Evolutionary conservation across 139 green algal genomes (phyloP), one percentile per base, ranked within the genome.

Genomic region (Ettlia oleoabundans): DNA sequence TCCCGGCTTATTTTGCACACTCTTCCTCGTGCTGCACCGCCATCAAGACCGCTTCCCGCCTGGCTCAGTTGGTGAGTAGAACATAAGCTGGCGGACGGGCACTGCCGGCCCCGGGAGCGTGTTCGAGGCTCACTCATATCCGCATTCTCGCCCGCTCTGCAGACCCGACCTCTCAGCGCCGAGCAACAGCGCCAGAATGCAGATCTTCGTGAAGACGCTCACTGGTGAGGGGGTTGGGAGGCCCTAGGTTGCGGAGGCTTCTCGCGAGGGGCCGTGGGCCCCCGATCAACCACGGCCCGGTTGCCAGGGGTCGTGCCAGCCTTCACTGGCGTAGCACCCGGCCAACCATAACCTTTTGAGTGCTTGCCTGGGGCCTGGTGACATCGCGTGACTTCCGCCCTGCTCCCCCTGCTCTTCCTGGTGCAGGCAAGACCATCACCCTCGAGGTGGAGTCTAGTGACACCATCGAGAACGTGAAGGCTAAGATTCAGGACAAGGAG

Each of bases 401-500:
- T 32, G 18, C 21, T 65, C 18, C 5, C 28, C n/a, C 4, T 3
- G 24, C 40, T 10, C 0, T n/a, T 62, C 30, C 70, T 6, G 70
- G n/a, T n/a, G n/a, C 70, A 77, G 95, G 95, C 68, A 98, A 97
- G 94, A 98, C 95, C 73, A 97, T 98, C 89, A 98, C 95, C 22
- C 89, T 98, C 1, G 95, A 98, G 86, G 94, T 98, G 80, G 93
- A 96, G 88, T 89, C 83, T 41, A 85, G 61, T 28, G 91, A 96
- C 84, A 96, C 92, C n/a, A 96, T 96, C 32, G 92, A 98, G 74
- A 98, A 97, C 83, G 95, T 98, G 42, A 98, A 98, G 93, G 83
- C 86, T 38, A 98, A 98, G 89, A 98, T 98, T 38, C 79, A 84
- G 78, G 78, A 58, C 47, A 58, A 58, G 47, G 47, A 58, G 47